Percentiles rank a stretch among this genome's conserved stretches.
phyloP scores from a whole-genome alignment of 805 yeast genomes.

The Kuraishia ogatae region DNA sequence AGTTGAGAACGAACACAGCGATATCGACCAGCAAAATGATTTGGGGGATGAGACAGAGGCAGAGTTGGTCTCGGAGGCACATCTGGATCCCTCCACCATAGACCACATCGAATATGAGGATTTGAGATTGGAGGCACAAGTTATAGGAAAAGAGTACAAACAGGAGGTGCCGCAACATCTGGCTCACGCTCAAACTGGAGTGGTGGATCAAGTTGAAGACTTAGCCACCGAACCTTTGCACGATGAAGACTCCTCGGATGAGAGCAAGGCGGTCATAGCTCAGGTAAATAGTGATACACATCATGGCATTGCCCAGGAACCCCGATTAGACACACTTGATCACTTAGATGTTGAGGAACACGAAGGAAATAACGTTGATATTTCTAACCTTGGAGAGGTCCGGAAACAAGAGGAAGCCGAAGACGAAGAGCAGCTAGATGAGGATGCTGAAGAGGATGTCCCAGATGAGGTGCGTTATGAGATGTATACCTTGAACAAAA shows the following conservation, averaged over 20 bases:
- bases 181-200: background rate
- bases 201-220: background rate
- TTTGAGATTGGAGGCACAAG: background rate
- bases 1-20: background rate
- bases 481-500: conserved; percentile 14
- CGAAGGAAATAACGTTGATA: background rate
- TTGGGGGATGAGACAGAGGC: background rate
- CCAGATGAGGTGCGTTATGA: conserved; percentile 25
- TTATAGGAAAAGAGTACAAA: background rate
- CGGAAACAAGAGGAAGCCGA: background rate
- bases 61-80: background rate
- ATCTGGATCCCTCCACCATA: background rate
- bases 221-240: background rate
- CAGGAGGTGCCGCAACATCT: background rate
- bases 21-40: background rate
- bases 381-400: too few relatives aligned
- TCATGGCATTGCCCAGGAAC: too few relatives aligned
- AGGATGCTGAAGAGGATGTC: conserved; percentile 9
- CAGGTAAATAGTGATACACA: too few relatives aligned
- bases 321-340: background rate
- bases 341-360: background rate
- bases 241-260: background rate
- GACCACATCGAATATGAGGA: background rate
- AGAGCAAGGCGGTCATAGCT: background rate
- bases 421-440: background rate